Percentiles rank a stretch among this genome's conserved stretches.
Conservation (phyloP, 1,139 yeast species). For the Suhomyces kunorum region DNA sequence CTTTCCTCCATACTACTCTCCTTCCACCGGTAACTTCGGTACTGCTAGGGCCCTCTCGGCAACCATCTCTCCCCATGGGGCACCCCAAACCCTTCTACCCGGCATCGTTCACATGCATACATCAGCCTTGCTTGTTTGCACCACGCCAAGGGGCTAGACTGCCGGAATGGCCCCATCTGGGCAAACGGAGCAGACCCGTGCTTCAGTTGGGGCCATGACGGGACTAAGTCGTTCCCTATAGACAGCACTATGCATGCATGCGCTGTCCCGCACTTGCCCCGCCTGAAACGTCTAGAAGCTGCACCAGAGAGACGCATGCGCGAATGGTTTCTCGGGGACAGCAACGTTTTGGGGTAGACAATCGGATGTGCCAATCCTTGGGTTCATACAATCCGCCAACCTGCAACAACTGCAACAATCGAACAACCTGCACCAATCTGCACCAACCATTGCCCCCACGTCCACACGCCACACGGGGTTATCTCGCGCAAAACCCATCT, state of each 20-base stretch:
- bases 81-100: conserved; percentile 2
- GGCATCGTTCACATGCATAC: conserved; percentile 1
- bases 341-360: too few relatives aligned
- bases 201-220: neutral
- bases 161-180: neutral
- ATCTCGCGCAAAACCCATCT: too few relatives aligned
- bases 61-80: conserved; percentile 2
- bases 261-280: conserved; percentile 2
- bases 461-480: too few relatives aligned
- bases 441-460: too few relatives aligned
- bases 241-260: neutral
- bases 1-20: neutral
- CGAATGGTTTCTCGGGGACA: neutral
- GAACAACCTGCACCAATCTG: too few relatives aligned
- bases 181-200: neutral
- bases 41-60: too few relatives aligned
- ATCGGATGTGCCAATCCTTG: neutral
- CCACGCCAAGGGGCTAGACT: neutral
- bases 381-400: too few relatives aligned
- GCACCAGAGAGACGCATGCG: neutral
- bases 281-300: neutral
- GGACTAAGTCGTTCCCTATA: neutral
- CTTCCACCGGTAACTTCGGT: too few relatives aligned
- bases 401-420: too few relatives aligned
- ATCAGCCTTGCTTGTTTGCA: neutral